Conservation (phyloP, 768 basidiomycete species). For the Mycena rebaudengoi region DNA sequence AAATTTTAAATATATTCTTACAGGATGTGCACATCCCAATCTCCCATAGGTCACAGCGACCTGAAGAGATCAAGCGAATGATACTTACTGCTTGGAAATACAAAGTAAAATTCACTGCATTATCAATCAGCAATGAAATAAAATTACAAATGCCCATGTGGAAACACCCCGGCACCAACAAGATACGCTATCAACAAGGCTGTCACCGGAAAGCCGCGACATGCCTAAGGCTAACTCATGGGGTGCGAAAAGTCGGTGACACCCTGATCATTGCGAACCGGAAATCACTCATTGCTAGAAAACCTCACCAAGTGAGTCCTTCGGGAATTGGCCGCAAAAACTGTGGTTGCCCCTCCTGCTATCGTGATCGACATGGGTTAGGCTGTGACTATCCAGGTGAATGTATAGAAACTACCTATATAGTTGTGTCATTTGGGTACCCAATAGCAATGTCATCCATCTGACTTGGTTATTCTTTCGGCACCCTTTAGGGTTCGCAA, state of each 20-base stretch:
- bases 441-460: too few species aligned
- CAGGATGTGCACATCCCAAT: too few species aligned
- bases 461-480: too few species aligned
- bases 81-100: neutral
- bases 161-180: neutral
- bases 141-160: neutral
- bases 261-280: neutral
- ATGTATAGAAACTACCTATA: conserved; percentile 1
- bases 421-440: too few species aligned
- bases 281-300: neutral
- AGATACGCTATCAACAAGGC: neutral
- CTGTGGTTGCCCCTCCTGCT: conserved; percentile 1
- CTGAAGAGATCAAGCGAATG: neutral
- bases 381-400: conserved; percentile 2
- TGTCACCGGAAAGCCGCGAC: neutral
- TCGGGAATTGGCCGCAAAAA: neutral
- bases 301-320: neutral
- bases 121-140: neutral
- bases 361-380: neutral
- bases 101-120: neutral
- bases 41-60: too few species aligned
- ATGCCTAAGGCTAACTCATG: neutral
- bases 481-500: too few species aligned
- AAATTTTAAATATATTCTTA: too few species aligned
- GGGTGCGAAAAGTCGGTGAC: neutral